Percentiles rank a stretch among this genome's conserved stretches.
Evolutionary conservation across 164 flowering plant species (phyloP).

Genomic region (Aristolochia fimbriata): DNA sequence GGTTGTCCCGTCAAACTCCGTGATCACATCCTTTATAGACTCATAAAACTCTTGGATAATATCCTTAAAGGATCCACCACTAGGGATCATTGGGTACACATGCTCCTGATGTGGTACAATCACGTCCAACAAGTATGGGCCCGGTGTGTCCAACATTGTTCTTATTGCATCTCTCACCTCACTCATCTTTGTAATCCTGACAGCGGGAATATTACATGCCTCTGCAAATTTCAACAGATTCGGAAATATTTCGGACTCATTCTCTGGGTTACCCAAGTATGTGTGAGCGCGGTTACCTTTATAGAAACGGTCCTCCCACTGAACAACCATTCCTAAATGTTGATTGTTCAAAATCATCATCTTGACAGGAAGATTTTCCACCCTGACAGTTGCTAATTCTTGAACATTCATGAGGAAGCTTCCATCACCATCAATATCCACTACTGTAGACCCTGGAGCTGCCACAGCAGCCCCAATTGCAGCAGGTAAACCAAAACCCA

Average conservation of each 20-base stretch:
- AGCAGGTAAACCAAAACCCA: slow-evolving; percentile 19
- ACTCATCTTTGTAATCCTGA: slow-evolving; percentile 37
- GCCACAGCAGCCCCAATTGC: slow-evolving; percentile 15
- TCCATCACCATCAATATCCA: slow-evolving; percentile 16
- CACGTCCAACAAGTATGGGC: slow-evolving; percentile 62
- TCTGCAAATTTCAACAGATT: slow-evolving; percentile 55
- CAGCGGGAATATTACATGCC: slow-evolving; percentile 56
- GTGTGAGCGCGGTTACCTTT: slow-evolving; percentile 67
- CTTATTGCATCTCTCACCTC: slow-evolving; percentile 48
- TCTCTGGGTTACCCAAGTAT: slow-evolving; percentile 49
- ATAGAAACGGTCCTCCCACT: slow-evolving; percentile 54
- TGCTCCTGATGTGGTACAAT: slow-evolving; percentile 76
- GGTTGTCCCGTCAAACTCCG: slow-evolving; percentile 49
- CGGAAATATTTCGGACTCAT: slow-evolving; percentile 49
- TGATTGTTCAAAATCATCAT: slow-evolving; percentile 15
- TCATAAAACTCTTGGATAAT: slow-evolving; percentile 57
- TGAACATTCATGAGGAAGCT: slow-evolving; percentile 16
- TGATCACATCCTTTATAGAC: slow-evolving; percentile 54
- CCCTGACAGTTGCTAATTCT: slow-evolving; percentile 9
- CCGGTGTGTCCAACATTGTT: slow-evolving; percentile 64
- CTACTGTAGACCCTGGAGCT: slow-evolving; percentile 4
- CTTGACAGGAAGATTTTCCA: slow-evolving; percentile 9
- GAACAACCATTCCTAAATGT: slow-evolving; percentile 18
- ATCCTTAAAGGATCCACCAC: slow-evolving; percentile 62
- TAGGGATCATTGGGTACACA: slow-evolving; percentile 68